Base-by-base conservation (phyloP, 306 rosid genomes). In the Trifolium dubium region DNA sequence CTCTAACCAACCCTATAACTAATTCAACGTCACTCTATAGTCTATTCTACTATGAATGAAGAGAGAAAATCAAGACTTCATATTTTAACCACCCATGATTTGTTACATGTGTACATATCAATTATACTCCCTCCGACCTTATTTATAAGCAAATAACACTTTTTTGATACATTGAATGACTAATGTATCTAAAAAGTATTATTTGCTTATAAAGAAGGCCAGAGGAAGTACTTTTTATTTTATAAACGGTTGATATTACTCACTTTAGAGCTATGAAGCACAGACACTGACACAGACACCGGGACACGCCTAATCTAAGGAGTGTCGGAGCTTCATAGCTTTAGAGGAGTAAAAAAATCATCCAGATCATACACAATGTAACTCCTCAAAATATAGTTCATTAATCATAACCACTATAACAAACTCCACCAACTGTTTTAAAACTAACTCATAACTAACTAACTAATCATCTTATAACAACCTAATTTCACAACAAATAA, bases 401-500 rank as follows among this genome's bases (percentile, higher is more conserved):
- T 31, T 12, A 59, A 30, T 31, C 65, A 39, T 40, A 51, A 40
- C 37, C 15, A 69, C 61, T 49, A 10, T 9, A 31, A 5, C 14
- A 4, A 68, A 32, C 44, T 68, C 60, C 29, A 67, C 46, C 6
- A 32, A 62, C 39, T 73, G n/a, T 8, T 19, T 18, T 7, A 41
- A 44, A 59, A 73, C 69, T 0, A 49, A 35, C 13, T 23, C 55
- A 59, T 34, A 59, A 35, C 34, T 64, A 64, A 32, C 5, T 4
- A 23, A 23, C 69, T 18, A 32, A 55, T 64, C 32, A 37, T n/a
- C n/a, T n/a, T n/a, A n/a, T 39, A 9, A 39, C 54, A 37, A 41
- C 71, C 71, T 23, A 23, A 43, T 11, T 40, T 40, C 2, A 31
- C 75, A 31, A 76, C 18, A 44, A 51, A 39, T 54, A 73, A 69